Evolutionary conservation across 2,329 filamentous ascomycete genomes (phyloP).

Genomic region (Aspergillus thermomutatus): DNA sequence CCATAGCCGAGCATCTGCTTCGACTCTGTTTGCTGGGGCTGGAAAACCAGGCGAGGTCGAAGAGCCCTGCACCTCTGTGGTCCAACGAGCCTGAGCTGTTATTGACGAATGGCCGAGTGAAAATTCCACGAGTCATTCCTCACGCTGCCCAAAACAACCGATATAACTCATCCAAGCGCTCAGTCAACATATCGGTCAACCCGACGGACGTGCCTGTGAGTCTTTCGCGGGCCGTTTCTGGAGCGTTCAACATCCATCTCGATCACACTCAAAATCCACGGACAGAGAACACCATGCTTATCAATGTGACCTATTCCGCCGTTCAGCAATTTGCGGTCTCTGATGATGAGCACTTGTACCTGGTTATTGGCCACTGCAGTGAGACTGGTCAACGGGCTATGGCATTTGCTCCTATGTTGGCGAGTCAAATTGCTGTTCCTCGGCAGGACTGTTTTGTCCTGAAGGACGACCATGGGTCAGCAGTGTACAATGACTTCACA

Average conservation of each 20-base stretch:
- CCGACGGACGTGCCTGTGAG: no score
- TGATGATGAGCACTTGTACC: no score
- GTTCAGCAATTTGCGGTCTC: no score
- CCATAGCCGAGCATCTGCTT: constrained; percentile 1
- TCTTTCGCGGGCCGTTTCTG: no score
- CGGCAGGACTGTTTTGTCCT: no score
- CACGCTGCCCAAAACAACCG: constrained; percentile 5
- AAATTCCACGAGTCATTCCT: constrained; percentile 15
- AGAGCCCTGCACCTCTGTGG: constrained; percentile 12
- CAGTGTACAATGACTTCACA: no score
- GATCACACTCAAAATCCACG: no score
- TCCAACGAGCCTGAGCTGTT: constrained; percentile 22
- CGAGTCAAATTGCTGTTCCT: not conserved
- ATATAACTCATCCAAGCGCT: constrained; percentile 3
- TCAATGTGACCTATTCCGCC: no score
- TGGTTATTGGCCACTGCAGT: no score
- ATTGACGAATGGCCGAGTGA: constrained; percentile 14
- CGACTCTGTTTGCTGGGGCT: not conserved
- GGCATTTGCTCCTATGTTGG: not conserved
- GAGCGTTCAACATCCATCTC: no score
- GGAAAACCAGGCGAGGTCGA: not conserved
- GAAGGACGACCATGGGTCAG: no score
- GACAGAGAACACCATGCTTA: no score
- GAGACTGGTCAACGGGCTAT: not conserved
- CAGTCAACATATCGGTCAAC: not conserved